Percentiles rank a stretch among this genome's conserved stretches.
These are phyloP conservation scores for Xylaria sp. DNA, from an alignment of 2,329 filamentous ascomycete genomes.

Conservation along the genomic window DNA sequence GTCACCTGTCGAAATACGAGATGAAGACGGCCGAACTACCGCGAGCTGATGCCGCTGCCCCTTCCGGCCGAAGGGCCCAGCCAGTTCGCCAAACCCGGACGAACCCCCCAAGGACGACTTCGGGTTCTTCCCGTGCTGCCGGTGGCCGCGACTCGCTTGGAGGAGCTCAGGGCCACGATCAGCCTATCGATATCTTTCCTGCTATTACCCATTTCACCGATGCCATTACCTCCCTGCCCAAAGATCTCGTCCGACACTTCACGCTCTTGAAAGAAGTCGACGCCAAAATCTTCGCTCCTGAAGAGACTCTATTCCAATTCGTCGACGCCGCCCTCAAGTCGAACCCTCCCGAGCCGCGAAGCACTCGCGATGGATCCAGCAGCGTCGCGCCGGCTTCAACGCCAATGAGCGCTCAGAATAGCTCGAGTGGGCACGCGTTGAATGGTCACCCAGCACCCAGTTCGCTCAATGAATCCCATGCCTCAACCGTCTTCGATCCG, in stretches of 20 bases:
- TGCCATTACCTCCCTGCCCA: conserved; percentile 89
- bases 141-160: conserved; percentile 59
- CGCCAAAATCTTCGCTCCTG: conserved; percentile 91
- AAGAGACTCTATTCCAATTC: conserved; percentile 82
- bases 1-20: conserved; percentile 20
- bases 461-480: conserved; percentile 58
- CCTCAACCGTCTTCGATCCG: conserved; percentile 61
- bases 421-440: conserved; percentile 55
- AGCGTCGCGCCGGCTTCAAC: conserved; percentile 57
- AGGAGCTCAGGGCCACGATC: conserved; percentile 59
- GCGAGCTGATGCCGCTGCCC: conserved; percentile 52
- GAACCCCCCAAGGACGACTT: conserved; percentile 69
- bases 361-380: conserved; percentile 58
- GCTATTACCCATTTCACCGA: conserved; percentile 84
- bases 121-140: conserved; percentile 58
- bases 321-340: conserved; percentile 72
- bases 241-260: conserved; percentile 95
- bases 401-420: conserved; percentile 63
- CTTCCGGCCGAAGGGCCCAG: conserved; percentile 69
- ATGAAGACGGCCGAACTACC: conserved; percentile 69
- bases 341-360: conserved; percentile 59
- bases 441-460: conserved; percentile 53
- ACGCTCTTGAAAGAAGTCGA: conserved; percentile 97
- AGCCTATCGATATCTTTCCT: conserved; percentile 74
- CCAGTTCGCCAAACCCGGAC: conserved; percentile 73